Conservation (phyloP, 192 early-diverging fungal genomes). For the Linnemannia zychae region DNA sequence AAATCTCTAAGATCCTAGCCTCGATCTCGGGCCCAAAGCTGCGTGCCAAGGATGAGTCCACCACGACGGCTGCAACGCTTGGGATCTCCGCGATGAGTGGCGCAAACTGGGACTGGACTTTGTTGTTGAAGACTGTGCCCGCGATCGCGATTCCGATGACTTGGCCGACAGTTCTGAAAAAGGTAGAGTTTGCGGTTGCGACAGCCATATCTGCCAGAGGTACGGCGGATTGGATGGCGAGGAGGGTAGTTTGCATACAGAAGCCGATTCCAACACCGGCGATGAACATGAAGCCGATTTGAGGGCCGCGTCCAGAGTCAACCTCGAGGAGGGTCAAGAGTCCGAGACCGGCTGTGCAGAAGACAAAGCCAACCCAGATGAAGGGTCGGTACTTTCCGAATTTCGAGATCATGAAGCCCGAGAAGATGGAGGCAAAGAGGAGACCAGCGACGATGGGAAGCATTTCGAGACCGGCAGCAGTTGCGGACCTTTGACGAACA, state of each 20-base stretch:
- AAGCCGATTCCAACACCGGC: conserved; percentile 81
- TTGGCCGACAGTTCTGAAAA: conserved; percentile 62
- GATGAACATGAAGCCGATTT: conserved; percentile 74
- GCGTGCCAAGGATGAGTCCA: conserved; percentile 33
- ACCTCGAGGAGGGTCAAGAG: conserved; percentile 68
- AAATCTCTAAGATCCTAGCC: conserved; percentile 55
- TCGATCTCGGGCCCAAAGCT: conserved; percentile 50
- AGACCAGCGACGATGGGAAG: conserved; percentile 80
- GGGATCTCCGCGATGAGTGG: conserved; percentile 12
- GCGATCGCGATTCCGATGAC: conserved; percentile 55
- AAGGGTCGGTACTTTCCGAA: conserved; percentile 68
- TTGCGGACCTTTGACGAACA: conserved; percentile 64
- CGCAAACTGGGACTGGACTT: conserved; percentile 11
- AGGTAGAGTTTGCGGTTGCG: conserved; percentile 71
- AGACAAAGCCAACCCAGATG: conserved; percentile 70
- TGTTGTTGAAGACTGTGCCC: conserved; percentile 52
- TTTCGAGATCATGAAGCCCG: conserved; percentile 72
- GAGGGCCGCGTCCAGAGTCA: conserved; percentile 57
- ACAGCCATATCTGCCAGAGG: conserved; percentile 69
- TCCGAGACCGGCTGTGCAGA: conserved; percentile 71
- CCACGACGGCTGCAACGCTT: background rate
- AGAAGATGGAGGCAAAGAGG: conserved; percentile 69
- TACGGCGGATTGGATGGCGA: conserved; percentile 79
- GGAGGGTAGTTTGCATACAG: conserved; percentile 74
- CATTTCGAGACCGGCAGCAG: conserved; percentile 75